Evolutionary conservation across 768 basidiomycete species (phyloP), one percentile per base, ranked within the genome.

Genomic region (Tubosaeta brunneosetosa): DNA sequence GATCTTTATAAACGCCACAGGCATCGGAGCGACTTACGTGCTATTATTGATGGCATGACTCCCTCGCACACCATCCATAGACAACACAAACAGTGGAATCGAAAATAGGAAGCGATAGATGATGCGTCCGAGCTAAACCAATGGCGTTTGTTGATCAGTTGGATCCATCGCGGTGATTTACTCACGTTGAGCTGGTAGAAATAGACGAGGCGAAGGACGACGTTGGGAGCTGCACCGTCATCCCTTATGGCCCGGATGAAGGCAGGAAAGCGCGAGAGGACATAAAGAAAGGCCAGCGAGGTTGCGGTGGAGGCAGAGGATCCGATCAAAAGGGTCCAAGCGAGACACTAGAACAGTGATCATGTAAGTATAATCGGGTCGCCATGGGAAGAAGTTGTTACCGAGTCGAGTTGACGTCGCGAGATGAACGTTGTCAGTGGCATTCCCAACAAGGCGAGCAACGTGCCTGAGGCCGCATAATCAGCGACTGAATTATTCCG

Each of bases 151-250:
- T 11, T 14, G 10, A 22, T 46, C 43, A 34, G 46, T 2, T 2
- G 11, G 29, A 25, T 36, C 33, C 44, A 31, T 53, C 34, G 52
- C 41, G 19, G 44, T 17, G 36, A 61, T 44, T 5, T 5, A 62
- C 88, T 55, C 55, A 91, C 90, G 63, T 92, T 92, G 12, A 91
- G 72, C 52, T 87, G 78, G 64, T 85, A 88, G 63, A 90, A 92
- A 4, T 82, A 88, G 25, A 81, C 71, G 3, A 92, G 75, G 42
- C 89, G 75, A 14, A 88, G 77, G 45, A 92, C 84, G 7, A 92
- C 84, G 32, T 79, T 79, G 7, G 87, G 85, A 40, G 83, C 81
- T 1, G 86, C 90, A 13, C 90, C 86, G 55, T 85, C 88, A 4
- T 74, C 72, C 64, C 84, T 87, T 54, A 92, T 85, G 49, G 80